phyloP scores from a whole-genome alignment of 2,329 filamentous ascomycete genomes.

The Furcasterigmium furcatum region DNA sequence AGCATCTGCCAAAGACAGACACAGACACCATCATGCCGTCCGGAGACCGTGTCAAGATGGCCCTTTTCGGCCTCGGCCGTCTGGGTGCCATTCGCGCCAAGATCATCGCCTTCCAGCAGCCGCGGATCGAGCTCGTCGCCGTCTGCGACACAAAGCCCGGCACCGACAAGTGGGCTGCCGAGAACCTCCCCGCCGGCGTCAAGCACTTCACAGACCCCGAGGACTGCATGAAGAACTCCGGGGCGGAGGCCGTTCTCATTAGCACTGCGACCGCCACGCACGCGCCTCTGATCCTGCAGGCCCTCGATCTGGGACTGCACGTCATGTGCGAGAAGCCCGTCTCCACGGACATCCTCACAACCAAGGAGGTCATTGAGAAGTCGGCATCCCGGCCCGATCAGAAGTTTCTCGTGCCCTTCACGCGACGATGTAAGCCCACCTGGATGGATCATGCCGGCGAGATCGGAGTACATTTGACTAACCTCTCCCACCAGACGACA shows the following conservation, averaged over 20 bases:
- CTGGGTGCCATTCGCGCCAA: slow-evolving; percentile 24
- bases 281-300: slow-evolving; percentile 18
- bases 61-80: slow-evolving; percentile 22
- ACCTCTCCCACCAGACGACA: neutral
- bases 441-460: neutral
- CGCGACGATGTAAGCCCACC: slow-evolving; percentile 13
- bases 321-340: slow-evolving; percentile 19
- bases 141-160: slow-evolving; percentile 27
- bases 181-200: slow-evolving; percentile 20
- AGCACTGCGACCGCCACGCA: slow-evolving; percentile 24
- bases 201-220: slow-evolving; percentile 19
- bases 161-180: slow-evolving; percentile 23
- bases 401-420: slow-evolving; percentile 16
- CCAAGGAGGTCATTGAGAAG: slow-evolving; percentile 13
- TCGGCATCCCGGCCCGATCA: slow-evolving; percentile 13
- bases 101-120: slow-evolving; percentile 28
- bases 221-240: slow-evolving; percentile 21
- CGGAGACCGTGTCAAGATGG: slow-evolving; percentile 12
- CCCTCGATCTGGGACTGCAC: slow-evolving; percentile 16
- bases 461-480: too few relatives aligned
- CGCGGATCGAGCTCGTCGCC: slow-evolving; percentile 28
- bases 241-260: slow-evolving; percentile 22
- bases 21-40: neutral
- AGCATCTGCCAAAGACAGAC: too few relatives aligned
- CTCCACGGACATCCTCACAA: slow-evolving; percentile 15